A percentile compares a stretch with the other conserved stretches of the same genome.
Evolutionary conservation across 768 basidiomycete genomes (phyloP).

Genomic region (Phanerodontia chrysosporium): DNA sequence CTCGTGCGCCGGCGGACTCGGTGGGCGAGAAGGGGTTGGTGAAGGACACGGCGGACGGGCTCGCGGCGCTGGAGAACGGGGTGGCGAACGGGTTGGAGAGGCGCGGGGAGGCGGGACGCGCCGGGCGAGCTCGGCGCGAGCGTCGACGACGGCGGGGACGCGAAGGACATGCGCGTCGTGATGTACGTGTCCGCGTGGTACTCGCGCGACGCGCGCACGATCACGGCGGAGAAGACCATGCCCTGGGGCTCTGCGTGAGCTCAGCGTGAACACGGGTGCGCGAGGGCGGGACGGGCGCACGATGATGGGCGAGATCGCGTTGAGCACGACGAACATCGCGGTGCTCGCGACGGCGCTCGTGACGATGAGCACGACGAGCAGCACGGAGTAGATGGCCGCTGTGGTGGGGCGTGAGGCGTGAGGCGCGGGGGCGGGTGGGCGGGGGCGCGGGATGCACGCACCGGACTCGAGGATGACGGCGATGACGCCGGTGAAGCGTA

Average conservation of each 20-base stretch:
- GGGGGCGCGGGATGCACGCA: neutral
- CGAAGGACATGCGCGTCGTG: neutral
- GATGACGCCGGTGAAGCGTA: constrained; percentile 11
- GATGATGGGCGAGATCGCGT: constrained; percentile 7
- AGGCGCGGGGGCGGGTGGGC: neutral
- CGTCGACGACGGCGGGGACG: neutral
- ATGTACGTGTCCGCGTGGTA: neutral
- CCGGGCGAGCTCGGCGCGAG: neutral
- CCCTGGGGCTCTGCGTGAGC: neutral
- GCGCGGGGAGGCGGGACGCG: neutral
- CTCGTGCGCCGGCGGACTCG: no score
- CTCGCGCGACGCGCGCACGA: constrained; percentile 19
- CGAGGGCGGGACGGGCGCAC: neutral
- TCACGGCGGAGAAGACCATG: constrained; percentile 22
- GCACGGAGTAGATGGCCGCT: constrained; percentile 18
- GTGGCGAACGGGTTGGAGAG: neutral
- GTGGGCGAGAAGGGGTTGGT: no score
- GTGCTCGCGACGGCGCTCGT: constrained; percentile 8
- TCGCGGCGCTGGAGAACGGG: neutral
- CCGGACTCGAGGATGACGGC: constrained; percentile 21
- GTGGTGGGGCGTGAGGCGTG: neutral
- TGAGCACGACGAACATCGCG: constrained; percentile 11
- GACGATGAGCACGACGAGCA: constrained; percentile 18
- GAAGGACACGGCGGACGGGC: no score
- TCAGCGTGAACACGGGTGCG: neutral